phyloP scores from a whole-genome alignment of 2,329 filamentous ascomycete species.

The Diaporthe longicolla region DNA sequence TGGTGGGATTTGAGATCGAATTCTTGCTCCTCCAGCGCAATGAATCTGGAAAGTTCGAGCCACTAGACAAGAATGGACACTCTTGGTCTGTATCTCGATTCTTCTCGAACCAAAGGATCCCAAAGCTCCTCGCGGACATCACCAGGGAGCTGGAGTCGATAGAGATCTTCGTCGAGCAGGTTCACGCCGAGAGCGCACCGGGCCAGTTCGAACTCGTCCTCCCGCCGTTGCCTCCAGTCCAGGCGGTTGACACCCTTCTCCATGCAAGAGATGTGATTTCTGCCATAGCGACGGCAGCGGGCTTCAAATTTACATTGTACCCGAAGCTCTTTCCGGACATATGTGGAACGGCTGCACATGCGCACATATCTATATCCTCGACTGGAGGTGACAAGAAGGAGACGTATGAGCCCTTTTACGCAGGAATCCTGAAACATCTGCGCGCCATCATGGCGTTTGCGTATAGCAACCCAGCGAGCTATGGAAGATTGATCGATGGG shows the following conservation, averaged over 20 bases:
- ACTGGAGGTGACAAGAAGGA: conserved; percentile 54
- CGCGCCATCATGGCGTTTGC: conserved; percentile 78
- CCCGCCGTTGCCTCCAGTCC: conserved; percentile 71
- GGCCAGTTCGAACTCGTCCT: conserved; percentile 87
- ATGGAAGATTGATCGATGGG: conserved; percentile 77
- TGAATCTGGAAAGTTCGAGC: conserved; percentile 53
- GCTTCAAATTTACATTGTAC: conserved; percentile 78
- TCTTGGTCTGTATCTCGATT: conserved; percentile 78
- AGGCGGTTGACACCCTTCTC: conserved; percentile 79
- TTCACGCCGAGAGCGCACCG: conserved; percentile 80
- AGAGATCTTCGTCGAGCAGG: conserved; percentile 77
- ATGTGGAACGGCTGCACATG: conserved; percentile 77
- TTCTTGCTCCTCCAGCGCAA: conserved; percentile 75
- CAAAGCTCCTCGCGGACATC: conserved; percentile 76
- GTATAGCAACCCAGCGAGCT: conserved; percentile 76
- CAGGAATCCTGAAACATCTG: conserved; percentile 77
- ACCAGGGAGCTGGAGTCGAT: conserved; percentile 70
- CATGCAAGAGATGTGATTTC: conserved; percentile 79
- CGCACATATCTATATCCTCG: conserved; percentile 76
- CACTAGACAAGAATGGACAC: conserved; percentile 73
- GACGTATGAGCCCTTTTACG: conserved; percentile 77
- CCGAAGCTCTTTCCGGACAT: conserved; percentile 74
- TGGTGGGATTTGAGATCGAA: conserved; percentile 87
- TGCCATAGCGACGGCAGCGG: conserved; percentile 72
- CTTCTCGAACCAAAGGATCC: conserved; percentile 70